Percentiles rank a stretch among this genome's conserved stretches.
phyloP scores from a whole-genome alignment of 2,329 filamentous ascomycete species.

The Penicillium fuscoglaucum region DNA sequence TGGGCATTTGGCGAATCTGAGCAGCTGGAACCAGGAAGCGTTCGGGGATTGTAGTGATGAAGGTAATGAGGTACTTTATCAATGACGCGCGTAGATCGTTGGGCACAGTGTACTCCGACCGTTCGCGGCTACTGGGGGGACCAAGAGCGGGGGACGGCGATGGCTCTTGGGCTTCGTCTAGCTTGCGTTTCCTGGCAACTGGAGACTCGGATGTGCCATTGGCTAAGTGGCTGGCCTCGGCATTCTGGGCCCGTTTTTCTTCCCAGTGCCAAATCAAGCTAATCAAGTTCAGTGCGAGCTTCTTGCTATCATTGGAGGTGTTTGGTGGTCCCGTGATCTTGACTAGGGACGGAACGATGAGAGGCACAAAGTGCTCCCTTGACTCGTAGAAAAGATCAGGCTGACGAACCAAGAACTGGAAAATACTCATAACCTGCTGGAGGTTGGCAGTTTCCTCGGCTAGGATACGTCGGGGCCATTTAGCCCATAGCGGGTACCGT shows the following conservation, averaged over 20 bases:
- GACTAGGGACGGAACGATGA: constrained; percentile 83
- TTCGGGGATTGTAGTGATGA: constrained; percentile 87
- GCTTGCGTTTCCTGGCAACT: constrained; percentile 70
- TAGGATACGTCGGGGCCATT: constrained; percentile 84
- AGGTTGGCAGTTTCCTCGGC: constrained; percentile 93
- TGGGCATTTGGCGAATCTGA: constrained; percentile 59
- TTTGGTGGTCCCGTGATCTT: constrained; percentile 82
- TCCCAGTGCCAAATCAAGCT: constrained; percentile 92
- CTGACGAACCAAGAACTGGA: constrained; percentile 92
- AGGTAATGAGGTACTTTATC: constrained; percentile 92
- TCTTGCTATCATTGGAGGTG: constrained; percentile 87
- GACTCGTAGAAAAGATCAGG: constrained; percentile 93
- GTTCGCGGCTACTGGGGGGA: constrained; percentile 49
- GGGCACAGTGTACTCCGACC: constrained; percentile 68
- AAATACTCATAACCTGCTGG: constrained; percentile 95
- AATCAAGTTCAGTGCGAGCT: constrained; percentile 86
- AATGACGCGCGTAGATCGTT: constrained; percentile 70
- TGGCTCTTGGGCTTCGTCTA: constrained; percentile 62
- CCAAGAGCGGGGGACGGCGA: constrained; percentile 53
- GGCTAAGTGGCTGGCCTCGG: constrained; percentile 35
- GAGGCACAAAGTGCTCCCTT: constrained; percentile 81
- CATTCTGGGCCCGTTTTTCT: constrained; percentile 71
- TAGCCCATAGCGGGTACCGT: constrained; percentile 79
- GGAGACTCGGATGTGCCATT: constrained; percentile 65
- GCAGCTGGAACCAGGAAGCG: constrained; percentile 75